Conservation (phyloP, 202 grass and related monocot genomes). For the Zizania palustris region DNA sequence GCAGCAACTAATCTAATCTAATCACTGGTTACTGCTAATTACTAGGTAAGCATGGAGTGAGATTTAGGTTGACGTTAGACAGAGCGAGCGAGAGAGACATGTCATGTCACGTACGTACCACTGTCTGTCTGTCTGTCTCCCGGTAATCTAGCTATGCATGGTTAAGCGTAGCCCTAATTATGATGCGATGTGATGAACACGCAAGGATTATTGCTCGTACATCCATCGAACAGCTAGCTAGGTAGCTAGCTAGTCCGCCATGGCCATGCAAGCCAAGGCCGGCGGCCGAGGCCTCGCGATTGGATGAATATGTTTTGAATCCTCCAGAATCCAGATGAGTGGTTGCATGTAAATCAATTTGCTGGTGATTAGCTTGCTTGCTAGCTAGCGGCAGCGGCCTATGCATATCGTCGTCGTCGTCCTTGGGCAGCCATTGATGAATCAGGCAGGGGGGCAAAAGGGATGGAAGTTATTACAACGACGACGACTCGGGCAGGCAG, state of each 20-base stretch:
- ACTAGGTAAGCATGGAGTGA: neutral
- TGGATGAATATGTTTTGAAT: too few species aligned
- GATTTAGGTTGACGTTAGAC: neutral
- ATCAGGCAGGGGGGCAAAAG: constrained; percentile 16
- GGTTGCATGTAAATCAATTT: too few species aligned
- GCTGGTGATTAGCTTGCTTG: too few species aligned
- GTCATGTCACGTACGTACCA: too few species aligned
- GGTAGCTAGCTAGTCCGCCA: neutral
- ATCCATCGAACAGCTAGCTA: neutral
- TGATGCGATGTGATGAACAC: constrained; percentile 6
- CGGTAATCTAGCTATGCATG: too few species aligned
- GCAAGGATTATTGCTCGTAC: neutral
- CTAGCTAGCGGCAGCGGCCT: too few species aligned
- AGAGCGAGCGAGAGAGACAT: neutral
- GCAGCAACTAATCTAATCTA: too few species aligned
- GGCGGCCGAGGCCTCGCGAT: too few species aligned
- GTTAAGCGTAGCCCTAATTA: neutral
- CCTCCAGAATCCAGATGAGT: too few species aligned
- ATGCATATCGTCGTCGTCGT: neutral
- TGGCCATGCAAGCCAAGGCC: too few species aligned
- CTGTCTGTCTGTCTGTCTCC: neutral
- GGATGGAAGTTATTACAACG: neutral
- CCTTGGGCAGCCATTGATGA: neutral
- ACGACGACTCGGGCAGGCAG: neutral
- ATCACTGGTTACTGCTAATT: neutral